Conservation (phyloP, 1,139 yeast genomes). For the Hanseniaspora uvarum region DNA sequence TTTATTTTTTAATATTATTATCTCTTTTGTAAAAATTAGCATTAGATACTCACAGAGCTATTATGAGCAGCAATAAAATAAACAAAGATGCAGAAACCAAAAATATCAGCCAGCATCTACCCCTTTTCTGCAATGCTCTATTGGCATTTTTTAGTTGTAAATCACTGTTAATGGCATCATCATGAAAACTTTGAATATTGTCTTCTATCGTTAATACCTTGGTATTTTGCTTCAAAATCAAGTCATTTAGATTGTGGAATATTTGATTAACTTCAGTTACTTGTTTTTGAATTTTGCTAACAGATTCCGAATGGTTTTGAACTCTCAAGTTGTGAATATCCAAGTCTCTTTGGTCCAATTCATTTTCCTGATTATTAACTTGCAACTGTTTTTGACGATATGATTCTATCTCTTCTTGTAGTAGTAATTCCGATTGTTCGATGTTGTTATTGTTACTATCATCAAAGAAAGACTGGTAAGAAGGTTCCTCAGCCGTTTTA, state of each 20-base stretch:
- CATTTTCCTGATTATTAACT: constrained; percentile 33
- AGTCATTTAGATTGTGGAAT: constrained; percentile 64
- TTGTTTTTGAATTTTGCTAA: constrained; percentile 62
- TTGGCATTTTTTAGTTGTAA: constrained; percentile 63
- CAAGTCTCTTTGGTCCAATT: constrained; percentile 52
- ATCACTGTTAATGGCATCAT: constrained; percentile 60
- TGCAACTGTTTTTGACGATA: constrained; percentile 27
- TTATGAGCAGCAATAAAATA: constrained; percentile 32
- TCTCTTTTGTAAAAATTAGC: too few relatives aligned
- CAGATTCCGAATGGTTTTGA: constrained; percentile 70
- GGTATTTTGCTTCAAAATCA: constrained; percentile 75
- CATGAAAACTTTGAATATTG: constrained; percentile 55
- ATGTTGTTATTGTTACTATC: constrained; percentile 35
- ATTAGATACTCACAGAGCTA: constrained; percentile 23
- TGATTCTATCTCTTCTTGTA: constrained; percentile 26
- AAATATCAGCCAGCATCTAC: constrained; percentile 61
- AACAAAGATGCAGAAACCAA: constrained; percentile 39
- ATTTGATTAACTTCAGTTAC: constrained; percentile 76
- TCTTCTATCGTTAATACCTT: constrained; percentile 77
- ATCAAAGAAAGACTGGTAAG: constrained; percentile 27
- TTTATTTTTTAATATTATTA: not conserved
- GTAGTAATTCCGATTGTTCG: constrained; percentile 35
- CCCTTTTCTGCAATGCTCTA: constrained; percentile 55
- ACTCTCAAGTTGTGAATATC: constrained; percentile 54
- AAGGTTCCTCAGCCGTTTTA: constrained; percentile 14